A percentile compares a stretch with the other conserved stretches of the same genome.
Conservation (phyloP, 2,329 filamentous ascomycete species). For the Tolypocladium album region DNA sequence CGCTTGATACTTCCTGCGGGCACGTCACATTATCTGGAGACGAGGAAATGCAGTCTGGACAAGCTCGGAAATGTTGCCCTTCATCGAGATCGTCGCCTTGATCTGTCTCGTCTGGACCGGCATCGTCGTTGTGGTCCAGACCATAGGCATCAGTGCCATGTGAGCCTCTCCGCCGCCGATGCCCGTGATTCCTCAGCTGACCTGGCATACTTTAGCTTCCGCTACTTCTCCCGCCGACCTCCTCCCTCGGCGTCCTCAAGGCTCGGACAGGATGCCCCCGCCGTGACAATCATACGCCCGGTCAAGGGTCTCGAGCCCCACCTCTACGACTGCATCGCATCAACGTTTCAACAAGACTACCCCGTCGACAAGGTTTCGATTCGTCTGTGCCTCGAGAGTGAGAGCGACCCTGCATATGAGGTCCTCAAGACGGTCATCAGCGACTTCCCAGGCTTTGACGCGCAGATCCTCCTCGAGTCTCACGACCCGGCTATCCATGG, state of each 20-base stretch:
- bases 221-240: conserved; percentile 39
- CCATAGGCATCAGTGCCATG: conserved; percentile 46
- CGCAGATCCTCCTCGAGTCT: conserved; percentile 66
- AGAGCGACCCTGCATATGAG: conserved; percentile 65
- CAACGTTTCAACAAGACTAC: conserved; percentile 76
- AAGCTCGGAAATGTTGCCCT: conserved; percentile 13
- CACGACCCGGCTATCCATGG: conserved; percentile 63
- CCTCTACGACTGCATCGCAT: conserved; percentile 85
- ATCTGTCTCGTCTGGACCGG: conserved; percentile 42
- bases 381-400: conserved; percentile 69
- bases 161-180: conserved; percentile 18
- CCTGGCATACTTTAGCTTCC: conserved; percentile 28
- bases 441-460: conserved; percentile 65
- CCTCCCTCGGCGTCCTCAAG: conserved; percentile 38
- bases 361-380: conserved; percentile 66
- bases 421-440: conserved; percentile 59
- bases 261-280: conserved; percentile 49
- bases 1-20: neutral
- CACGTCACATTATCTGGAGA: neutral
- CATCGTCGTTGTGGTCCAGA: conserved; percentile 41
- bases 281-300: conserved; percentile 84
- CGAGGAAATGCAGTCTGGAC: conserved; percentile 3
- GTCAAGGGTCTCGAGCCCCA: conserved; percentile 86
- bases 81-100: conserved; percentile 29
- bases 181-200: neutral